Conservation (phyloP, 1,139 yeast genomes). For the Suhomyces bokatorum region DNA sequence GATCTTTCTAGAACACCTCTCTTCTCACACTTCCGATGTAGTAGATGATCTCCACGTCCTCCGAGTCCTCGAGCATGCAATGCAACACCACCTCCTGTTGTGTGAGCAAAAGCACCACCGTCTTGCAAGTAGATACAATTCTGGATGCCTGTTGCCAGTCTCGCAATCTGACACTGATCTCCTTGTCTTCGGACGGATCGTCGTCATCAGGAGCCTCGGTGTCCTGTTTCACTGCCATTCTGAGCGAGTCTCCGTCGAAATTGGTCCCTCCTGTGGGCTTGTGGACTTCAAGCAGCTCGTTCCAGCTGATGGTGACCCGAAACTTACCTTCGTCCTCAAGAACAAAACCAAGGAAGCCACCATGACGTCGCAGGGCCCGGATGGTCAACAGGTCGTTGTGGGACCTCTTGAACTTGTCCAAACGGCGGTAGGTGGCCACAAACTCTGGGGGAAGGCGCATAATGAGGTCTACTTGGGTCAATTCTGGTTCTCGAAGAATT, state of each 20-base stretch:
- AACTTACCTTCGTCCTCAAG: constrained; percentile 56
- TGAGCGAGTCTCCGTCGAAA: constrained; percentile 24
- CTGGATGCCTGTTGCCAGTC: constrained; percentile 62
- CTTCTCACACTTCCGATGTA: constrained; percentile 43
- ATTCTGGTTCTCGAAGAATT: constrained; percentile 48
- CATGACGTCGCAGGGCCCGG: constrained; percentile 34
- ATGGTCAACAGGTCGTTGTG: constrained; percentile 35
- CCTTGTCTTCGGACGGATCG: constrained; percentile 31
- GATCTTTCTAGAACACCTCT: constrained; percentile 1
- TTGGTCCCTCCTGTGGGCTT: constrained; percentile 23
- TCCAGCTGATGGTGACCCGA: constrained; percentile 59
- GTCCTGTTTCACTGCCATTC: constrained; percentile 18
- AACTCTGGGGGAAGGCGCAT: constrained; percentile 53
- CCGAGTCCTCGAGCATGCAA: constrained; percentile 56
- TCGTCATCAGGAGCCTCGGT: constrained; percentile 17
- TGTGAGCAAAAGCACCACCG: constrained; percentile 52
- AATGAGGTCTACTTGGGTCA: constrained; percentile 48
- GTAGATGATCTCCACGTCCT: constrained; percentile 56
- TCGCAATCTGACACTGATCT: constrained; percentile 45
- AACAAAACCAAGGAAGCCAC: constrained; percentile 48
- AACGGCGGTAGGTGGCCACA: constrained; percentile 47
- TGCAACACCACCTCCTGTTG: constrained; percentile 55
- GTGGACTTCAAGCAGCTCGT: constrained; percentile 43
- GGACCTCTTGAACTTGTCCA: constrained; percentile 55
- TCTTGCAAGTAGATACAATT: constrained; percentile 54